These are phyloP conservation scores for Pilaira anomala DNA, from an alignment of 192 early-diverging fungal species.

Conservation along the genomic window DNA sequence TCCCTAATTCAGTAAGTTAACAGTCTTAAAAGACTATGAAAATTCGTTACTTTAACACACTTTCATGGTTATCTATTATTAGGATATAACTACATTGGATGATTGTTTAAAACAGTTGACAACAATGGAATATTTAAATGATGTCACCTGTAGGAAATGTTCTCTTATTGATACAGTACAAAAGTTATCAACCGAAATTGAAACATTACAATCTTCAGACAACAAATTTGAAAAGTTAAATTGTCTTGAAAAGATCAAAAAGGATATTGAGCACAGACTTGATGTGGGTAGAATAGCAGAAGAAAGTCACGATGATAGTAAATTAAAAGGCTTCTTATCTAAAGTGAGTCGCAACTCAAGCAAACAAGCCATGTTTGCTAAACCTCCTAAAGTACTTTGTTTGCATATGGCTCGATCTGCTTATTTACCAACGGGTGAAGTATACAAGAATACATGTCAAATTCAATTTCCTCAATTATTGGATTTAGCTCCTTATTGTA, in stretches of 20 bases:
- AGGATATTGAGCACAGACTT: constrained; percentile 24
- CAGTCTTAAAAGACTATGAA: not conserved
- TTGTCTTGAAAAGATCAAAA: constrained; percentile 18
- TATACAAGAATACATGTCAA: constrained; percentile 79
- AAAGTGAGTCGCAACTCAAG: constrained; percentile 42
- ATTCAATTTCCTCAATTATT: constrained; percentile 78
- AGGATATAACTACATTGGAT: constrained; percentile 51
- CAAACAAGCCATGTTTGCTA: constrained; percentile 80
- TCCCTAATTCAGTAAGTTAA: constrained; percentile 45
- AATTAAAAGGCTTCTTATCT: not conserved
- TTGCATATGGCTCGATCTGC: constrained; percentile 84
- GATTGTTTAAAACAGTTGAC: constrained; percentile 52
- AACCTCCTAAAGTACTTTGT: constrained; percentile 72
- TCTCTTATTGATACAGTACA: constrained; percentile 49
- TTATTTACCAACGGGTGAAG: constrained; percentile 65
- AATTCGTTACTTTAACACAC: not conserved
- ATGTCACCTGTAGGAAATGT: constrained; percentile 66
- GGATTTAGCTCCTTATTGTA: constrained; percentile 69
- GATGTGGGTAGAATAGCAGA: constrained; percentile 24
- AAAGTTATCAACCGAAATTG: not conserved
- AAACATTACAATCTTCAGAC: constrained; percentile 4
- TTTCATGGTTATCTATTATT: not conserved
- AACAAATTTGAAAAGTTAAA: constrained; percentile 22
- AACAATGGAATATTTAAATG: constrained; percentile 60
- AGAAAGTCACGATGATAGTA: constrained; percentile 13